These are phyloP conservation scores for Leptosphaerulina australis DNA, from an alignment of 2,329 filamentous ascomycete genomes.

Conservation along the genomic window DNA sequence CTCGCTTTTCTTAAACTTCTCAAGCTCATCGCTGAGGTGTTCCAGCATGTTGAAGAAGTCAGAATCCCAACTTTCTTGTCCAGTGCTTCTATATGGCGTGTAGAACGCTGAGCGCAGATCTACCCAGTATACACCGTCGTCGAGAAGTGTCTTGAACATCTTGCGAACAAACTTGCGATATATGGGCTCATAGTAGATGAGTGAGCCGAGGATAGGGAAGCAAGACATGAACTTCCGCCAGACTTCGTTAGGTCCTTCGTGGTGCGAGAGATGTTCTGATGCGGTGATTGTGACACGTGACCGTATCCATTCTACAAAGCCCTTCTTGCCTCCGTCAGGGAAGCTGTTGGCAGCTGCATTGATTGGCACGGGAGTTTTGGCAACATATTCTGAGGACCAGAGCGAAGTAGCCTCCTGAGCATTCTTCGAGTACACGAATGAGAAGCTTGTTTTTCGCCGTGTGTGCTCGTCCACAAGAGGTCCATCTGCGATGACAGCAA, in stretches of 20 bases:
- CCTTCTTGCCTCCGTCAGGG: conserved; percentile 71
- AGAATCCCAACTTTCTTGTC: conserved; percentile 67
- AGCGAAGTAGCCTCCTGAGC: conserved; percentile 56
- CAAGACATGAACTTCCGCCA: conserved; percentile 81
- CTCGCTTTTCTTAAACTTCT: conserved; percentile 72
- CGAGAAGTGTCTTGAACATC: conserved; percentile 72
- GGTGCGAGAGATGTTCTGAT: conserved; percentile 76
- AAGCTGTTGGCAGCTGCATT: conserved; percentile 72
- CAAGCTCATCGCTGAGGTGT: conserved; percentile 77
- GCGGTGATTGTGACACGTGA: conserved; percentile 72
- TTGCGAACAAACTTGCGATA: conserved; percentile 76
- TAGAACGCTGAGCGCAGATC: conserved; percentile 81
- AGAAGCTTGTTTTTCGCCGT: conserved; percentile 61
- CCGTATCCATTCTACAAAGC: conserved; percentile 79
- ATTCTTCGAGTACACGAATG: conserved; percentile 61
- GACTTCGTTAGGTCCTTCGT: conserved; percentile 81
- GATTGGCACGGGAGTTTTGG: conserved; percentile 64
- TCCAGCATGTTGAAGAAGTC: conserved; percentile 73
- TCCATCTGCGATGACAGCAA: conserved; percentile 69
- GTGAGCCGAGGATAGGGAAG: conserved; percentile 73
- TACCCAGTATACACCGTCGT: conserved; percentile 83
- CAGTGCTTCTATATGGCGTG: conserved; percentile 70
- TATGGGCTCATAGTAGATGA: conserved; percentile 90
- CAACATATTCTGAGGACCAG: conserved; percentile 70
- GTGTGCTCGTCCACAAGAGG: conserved; percentile 62